Evolutionary conservation across 257 asterid genomes (phyloP).

Genomic region (Fraxinus anomala): DNA sequence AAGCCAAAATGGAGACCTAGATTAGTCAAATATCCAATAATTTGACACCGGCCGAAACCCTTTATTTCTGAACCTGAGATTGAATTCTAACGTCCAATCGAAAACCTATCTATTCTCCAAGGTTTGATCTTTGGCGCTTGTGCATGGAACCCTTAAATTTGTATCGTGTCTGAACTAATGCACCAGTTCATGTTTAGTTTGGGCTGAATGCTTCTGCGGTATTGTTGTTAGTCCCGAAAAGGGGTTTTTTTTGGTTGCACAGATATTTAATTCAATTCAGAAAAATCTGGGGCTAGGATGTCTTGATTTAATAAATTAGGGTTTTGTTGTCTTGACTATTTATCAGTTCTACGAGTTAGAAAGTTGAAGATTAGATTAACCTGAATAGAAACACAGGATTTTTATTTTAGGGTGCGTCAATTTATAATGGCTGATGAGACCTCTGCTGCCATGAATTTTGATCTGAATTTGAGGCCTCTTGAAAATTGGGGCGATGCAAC

Average conservation of each 20-base stretch:
- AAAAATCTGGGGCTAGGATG: neutral
- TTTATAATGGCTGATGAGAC: slow-evolving; percentile 65
- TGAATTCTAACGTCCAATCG: neutral
- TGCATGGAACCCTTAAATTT: neutral
- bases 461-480: slow-evolving; percentile 87
- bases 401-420: slow-evolving; percentile 19
- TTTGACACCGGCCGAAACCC: neutral
- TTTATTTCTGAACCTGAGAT: neutral
- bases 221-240: neutral
- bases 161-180: neutral
- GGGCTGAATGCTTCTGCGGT: neutral
- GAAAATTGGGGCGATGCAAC: slow-evolving; percentile 55
- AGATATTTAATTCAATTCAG: neutral
- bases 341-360: neutral
- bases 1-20: neutral
- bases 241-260: neutral
- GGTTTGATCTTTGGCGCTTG: neutral
- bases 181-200: neutral
- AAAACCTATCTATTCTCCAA: too few relatives aligned
- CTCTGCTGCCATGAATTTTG: slow-evolving; percentile 70
- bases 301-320: slow-evolving; percentile 14
- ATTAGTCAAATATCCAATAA: too few relatives aligned
- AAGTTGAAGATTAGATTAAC: neutral
- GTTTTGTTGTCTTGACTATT: slow-evolving; percentile 15
- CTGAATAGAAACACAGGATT: neutral